Base-by-base conservation (phyloP, 2,329 filamentous ascomycete genomes). In the Boeremia exigua region DNA sequence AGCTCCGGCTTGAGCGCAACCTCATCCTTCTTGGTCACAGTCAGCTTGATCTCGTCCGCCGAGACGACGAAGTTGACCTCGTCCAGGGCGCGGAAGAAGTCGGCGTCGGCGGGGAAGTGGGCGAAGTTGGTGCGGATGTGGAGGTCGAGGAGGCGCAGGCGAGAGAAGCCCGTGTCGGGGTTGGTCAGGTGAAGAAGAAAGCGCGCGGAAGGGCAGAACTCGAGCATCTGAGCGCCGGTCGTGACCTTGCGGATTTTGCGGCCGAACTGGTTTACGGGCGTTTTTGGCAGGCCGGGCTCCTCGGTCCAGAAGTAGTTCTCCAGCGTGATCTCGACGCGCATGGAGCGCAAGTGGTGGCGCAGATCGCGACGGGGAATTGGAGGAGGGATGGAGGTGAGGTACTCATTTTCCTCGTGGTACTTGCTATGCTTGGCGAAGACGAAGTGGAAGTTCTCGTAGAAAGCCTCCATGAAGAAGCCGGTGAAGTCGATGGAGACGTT, bases 381-480 rank as follows among this genome's bases (percentile, higher is more conserved):
- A 19, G 54, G 30, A 2, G 54, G 54, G 5, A 51, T 8, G 7
- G 54, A 32, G 10, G 42, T 48, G 7, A 47, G 48, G 43, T 38
- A 45, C 6, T n/a, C 1, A 4, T 4, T 8, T 32, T 32, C 37
- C n/a, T 48, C 45, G 2, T 23, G 19, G 43, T 38, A 45, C 6
- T n/a, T 2, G 7, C 5, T 8, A 32, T 32, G 43, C n/a, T 48
- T 48, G 12, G 10, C 6, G 39, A 53, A 59, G 17, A 11, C 19
- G 45, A 59, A 56, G 29, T 15, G 36, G 19, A 39, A 56, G 29
- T 32, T 37, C 15, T 57, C 50, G 39, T 62, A 64, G 52, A 64
- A 60, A 7, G 54, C 57, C 2, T 40, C 15, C 12, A 42, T 56
- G 38, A 57, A 55, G 44, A 57, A 42, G 4, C n/a, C 8, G 6